Conservation (phyloP, 129 eudicot species). For the Saposhnikovia divaricata region DNA sequence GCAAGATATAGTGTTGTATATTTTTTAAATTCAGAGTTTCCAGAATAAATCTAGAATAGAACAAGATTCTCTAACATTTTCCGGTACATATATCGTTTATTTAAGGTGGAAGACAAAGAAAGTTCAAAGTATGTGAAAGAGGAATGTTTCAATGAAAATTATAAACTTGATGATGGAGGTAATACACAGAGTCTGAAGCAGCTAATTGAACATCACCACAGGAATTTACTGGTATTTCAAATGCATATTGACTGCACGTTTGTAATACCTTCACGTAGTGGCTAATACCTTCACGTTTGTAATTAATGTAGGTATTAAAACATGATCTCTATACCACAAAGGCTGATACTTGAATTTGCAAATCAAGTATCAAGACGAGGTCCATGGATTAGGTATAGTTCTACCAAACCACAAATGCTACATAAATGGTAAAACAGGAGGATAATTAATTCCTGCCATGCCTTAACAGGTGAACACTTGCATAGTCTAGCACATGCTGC, state of each 20-base stretch:
- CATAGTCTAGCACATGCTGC: constrained; percentile 57
- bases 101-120: constrained; percentile 23
- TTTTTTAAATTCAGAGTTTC: neutral
- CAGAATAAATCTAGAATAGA: neutral
- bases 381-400: constrained; percentile 43
- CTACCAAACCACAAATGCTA: neutral
- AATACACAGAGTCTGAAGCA: constrained; percentile 22
- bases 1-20: too few species aligned
- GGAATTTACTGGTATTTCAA: constrained; percentile 38
- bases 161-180: constrained; percentile 14
- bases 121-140: constrained; percentile 12
- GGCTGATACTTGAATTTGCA: constrained; percentile 42
- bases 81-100: neutral
- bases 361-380: constrained; percentile 56
- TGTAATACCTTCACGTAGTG: neutral
- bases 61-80: neutral
- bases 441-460: neutral
- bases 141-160: constrained; percentile 8
- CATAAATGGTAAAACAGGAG: constrained; percentile 4
- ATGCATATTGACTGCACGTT: neutral
- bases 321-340: constrained; percentile 41
- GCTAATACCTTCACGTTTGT: constrained; percentile 5
- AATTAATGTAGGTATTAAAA: constrained; percentile 48
- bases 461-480: constrained; percentile 50
- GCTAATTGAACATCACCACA: constrained; percentile 49